Evolutionary conservation across 192 early-diverging fungal genomes (phyloP).

Genomic region (Spizellomyces sp.): DNA sequence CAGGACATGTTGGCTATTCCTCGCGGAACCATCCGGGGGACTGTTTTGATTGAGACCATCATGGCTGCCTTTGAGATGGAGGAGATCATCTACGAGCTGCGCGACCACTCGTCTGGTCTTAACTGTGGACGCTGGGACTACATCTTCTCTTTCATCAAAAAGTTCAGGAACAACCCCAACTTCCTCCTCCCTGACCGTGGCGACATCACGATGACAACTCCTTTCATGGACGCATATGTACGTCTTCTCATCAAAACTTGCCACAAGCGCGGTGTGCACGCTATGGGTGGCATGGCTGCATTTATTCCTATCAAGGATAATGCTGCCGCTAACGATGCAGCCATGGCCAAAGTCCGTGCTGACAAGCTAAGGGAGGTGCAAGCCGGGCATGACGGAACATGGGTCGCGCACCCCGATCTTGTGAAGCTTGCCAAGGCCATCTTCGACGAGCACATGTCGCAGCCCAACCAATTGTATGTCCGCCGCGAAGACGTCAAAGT

Average conservation of each 20-base stretch:
- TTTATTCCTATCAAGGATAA: conserved; percentile 99
- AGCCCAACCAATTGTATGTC: conserved; percentile 92
- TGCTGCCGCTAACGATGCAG: conserved; percentile 82
- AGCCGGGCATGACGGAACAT: conserved; percentile 92
- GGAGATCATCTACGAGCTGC: conserved; percentile 98
- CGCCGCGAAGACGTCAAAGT: conserved; percentile 91
- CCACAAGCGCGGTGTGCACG: conserved; percentile 97
- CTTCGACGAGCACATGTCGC: conserved; percentile 95
- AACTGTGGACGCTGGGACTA: conserved; percentile 99
- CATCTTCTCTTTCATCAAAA: conserved; percentile 99
- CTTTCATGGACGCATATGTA: conserved; percentile 99
- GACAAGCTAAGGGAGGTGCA: conserved; percentile 96
- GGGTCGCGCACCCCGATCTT: conserved; percentile 96
- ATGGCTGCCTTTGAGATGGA: conserved; percentile 98
- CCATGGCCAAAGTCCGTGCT: conserved; percentile 89
- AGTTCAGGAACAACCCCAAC: conserved; percentile 85
- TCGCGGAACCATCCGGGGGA: conserved; percentile 95
- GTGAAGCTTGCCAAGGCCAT: conserved; percentile 86
- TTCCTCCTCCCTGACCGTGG: conserved; percentile 90
- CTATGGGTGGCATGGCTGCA: conserved; percentile 99
- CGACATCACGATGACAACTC: conserved; percentile 91
- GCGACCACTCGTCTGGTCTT: conserved; percentile 95
- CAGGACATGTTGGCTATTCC: conserved; percentile 90
- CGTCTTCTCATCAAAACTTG: conserved; percentile 97
- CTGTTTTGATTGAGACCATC: conserved; percentile 97